phyloP scores from a whole-genome alignment of 2,329 filamentous ascomycete species.

The Sclerotinia sclerotiorum region DNA sequence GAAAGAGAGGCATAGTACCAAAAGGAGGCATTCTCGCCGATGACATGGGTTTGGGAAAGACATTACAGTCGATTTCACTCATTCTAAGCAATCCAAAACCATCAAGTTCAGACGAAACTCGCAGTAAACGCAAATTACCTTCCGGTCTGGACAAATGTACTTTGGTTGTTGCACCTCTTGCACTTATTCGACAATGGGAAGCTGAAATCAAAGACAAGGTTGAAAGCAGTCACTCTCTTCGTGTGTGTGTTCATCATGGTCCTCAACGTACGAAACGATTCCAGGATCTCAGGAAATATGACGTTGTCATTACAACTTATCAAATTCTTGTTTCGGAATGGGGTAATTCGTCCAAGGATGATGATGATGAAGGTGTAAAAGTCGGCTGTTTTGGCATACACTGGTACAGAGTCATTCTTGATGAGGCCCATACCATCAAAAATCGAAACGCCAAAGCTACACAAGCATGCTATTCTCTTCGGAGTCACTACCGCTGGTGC shows the following conservation, averaged over 20 bases:
- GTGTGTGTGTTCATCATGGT: slow-evolving; percentile 89
- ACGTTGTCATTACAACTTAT: slow-evolving; percentile 96
- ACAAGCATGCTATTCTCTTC: slow-evolving; percentile 82
- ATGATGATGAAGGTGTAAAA: slow-evolving; percentile 60
- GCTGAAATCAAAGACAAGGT: slow-evolving; percentile 86
- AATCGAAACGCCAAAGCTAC: slow-evolving; percentile 96
- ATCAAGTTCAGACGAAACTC: slow-evolving; percentile 51
- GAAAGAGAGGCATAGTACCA: slow-evolving; percentile 77
- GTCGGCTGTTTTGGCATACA: slow-evolving; percentile 85
- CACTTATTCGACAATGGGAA: slow-evolving; percentile 97
- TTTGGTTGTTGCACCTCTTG: slow-evolving; percentile 87
- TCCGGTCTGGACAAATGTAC: slow-evolving; percentile 73
- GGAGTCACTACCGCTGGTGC: slow-evolving; percentile 91
- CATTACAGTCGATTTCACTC: slow-evolving; percentile 86
- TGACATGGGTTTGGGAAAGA: slow-evolving; percentile 97
- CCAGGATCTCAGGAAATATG: slow-evolving; percentile 76
- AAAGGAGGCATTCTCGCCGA: slow-evolving; percentile 95
- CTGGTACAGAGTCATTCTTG: slow-evolving; percentile 94
- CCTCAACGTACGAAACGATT: slow-evolving; percentile 77
- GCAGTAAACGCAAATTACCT: slow-evolving; percentile 65
- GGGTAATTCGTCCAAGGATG: slow-evolving; percentile 62
- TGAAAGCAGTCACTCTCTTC: slow-evolving; percentile 64
- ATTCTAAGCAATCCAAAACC: slow-evolving; percentile 81
- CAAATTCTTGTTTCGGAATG: slow-evolving; percentile 93
- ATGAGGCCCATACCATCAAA: slow-evolving; percentile 98